Conservation (phyloP, 2,329 filamentous ascomycete species). For the Daldinia sp. region DNA sequence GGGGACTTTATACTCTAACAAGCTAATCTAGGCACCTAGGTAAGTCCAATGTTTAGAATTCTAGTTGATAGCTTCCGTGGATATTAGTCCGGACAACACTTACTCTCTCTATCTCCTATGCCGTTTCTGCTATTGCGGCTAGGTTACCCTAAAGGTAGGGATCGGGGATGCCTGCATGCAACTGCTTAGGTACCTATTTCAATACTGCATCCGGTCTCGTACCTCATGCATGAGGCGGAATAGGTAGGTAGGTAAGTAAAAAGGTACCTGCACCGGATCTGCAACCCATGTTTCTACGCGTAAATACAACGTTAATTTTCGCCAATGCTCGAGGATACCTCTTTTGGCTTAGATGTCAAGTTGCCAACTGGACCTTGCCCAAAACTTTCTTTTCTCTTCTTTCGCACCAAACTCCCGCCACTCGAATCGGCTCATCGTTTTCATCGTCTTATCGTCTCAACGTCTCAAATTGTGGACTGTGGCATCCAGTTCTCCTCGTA, state of each 20-base stretch:
- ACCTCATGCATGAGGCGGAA: constrained; percentile 11
- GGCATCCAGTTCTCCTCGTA: constrained; percentile 65
- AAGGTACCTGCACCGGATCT: constrained; percentile 1
- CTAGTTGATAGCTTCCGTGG: no score
- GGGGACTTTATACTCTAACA: no score
- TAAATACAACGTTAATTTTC: constrained; percentile 16
- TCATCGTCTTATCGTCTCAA: no score
- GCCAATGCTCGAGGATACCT: constrained; percentile 1
- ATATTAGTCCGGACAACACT: not conserved
- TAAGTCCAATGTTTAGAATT: not conserved
- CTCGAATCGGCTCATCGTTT: constrained; percentile 37
- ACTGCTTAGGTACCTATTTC: constrained; percentile 8
- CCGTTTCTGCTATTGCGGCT: constrained; percentile 2
- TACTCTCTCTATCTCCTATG: no score
- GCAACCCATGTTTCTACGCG: constrained; percentile 13
- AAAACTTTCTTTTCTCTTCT: constrained; percentile 5
- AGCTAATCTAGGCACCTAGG: no score
- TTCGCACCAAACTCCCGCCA: constrained; percentile 21
- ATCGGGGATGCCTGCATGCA: constrained; percentile 20
- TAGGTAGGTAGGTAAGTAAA: not conserved
- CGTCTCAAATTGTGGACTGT: constrained; percentile 47
- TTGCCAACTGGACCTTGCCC: not conserved
- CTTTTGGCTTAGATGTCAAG: not conserved
- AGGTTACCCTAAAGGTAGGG: no score
- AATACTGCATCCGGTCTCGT: constrained; percentile 14